Evolutionary conservation across 257 asterid species (phyloP).

Genomic region (Henckelia pumila): DNA sequence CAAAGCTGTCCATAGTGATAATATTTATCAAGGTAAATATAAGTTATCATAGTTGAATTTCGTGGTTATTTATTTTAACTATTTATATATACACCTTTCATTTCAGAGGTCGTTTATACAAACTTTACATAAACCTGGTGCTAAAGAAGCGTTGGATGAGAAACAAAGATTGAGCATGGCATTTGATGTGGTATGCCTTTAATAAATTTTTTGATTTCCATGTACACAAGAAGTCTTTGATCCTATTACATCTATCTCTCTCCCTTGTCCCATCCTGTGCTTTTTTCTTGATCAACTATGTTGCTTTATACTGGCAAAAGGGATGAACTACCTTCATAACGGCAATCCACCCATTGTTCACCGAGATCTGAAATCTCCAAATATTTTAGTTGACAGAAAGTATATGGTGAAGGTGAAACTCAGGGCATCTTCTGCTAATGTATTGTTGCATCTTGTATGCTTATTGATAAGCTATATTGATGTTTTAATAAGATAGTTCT

Average conservation of each 20-base stretch:
- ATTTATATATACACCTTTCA: slow-evolving; percentile 17
- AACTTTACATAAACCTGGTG: slow-evolving; percentile 86
- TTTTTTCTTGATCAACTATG: slow-evolving; percentile 8
- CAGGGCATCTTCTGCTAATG: slow-evolving; percentile 8
- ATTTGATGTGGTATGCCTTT: slow-evolving; percentile 74
- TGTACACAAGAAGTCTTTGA: background rate
- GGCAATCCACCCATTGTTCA: slow-evolving; percentile 92
- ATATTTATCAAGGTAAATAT: slow-evolving; percentile 70
- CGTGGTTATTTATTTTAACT: slow-evolving; percentile 23
- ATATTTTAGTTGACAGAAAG: slow-evolving; percentile 88
- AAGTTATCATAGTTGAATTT: slow-evolving; percentile 10
- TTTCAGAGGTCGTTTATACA: slow-evolving; percentile 84
- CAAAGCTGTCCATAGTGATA: slow-evolving; percentile 92
- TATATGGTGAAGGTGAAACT: slow-evolving; percentile 87
- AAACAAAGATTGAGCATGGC: slow-evolving; percentile 89
- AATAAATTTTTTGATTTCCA: background rate
- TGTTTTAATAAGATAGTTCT: no score
- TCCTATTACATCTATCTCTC: slow-evolving; percentile 12
- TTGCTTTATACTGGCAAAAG: slow-evolving; percentile 65
- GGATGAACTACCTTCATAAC: slow-evolving; percentile 93
- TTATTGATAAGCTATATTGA: slow-evolving; percentile 12
- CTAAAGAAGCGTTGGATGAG: slow-evolving; percentile 78
- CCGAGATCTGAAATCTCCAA: slow-evolving; percentile 91
- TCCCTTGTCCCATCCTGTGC: slow-evolving; percentile 15
- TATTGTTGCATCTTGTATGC: slow-evolving; percentile 22